Conservation (phyloP, 768 basidiomycete species). For the Sarcodon sp. region DNA sequence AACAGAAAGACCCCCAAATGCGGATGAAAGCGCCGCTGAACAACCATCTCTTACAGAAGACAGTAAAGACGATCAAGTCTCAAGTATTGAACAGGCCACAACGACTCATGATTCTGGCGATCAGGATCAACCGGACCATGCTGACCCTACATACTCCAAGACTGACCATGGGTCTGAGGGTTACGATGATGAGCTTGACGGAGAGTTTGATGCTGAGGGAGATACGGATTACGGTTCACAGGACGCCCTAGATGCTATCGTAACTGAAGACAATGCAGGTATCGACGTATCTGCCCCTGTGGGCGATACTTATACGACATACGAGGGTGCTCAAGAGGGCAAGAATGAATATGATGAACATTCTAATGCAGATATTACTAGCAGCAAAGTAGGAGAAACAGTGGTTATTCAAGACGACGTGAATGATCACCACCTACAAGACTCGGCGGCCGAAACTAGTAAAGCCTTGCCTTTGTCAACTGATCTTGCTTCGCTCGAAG, state of each 20-base stretch:
- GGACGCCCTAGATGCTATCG: neutral
- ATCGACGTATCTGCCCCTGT: neutral
- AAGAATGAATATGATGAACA: neutral
- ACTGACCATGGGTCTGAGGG: conserved; percentile 1
- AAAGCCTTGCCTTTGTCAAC: neutral
- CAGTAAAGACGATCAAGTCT: conserved; percentile 1
- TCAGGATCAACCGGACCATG: conserved; percentile 8
- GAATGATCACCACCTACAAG: neutral
- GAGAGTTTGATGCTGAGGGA: conserved; percentile 1
- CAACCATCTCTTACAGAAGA: neutral
- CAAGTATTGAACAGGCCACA: neutral
- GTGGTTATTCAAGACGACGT: neutral
- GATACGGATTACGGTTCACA: neutral
- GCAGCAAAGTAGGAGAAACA: neutral
- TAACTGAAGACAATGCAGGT: neutral
- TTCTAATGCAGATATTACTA: neutral
- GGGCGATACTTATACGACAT: neutral
- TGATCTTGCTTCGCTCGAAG: neutral
- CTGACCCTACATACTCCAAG: neutral
- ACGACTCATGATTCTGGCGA: neutral
- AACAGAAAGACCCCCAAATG: neutral
- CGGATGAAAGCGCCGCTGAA: neutral
- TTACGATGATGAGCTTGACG: conserved; percentile 1
- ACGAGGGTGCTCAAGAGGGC: neutral
- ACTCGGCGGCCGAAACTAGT: neutral